phyloP scores from a whole-genome alignment of 2,329 filamentous ascomycete species.

The Diplocarpon rosae region DNA sequence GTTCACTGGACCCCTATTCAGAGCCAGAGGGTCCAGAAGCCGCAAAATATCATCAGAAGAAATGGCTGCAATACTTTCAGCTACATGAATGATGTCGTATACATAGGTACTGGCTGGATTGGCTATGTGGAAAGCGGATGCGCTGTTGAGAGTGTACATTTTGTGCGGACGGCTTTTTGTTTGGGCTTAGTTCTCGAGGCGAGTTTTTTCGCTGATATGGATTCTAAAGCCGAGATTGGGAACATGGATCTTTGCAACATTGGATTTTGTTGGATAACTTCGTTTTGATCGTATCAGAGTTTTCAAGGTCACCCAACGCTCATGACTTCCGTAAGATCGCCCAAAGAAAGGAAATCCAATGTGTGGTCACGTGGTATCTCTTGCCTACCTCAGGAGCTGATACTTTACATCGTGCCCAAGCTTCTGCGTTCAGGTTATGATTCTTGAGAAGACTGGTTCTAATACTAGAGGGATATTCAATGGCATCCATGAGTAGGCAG shows the following conservation, averaged over 20 bases:
- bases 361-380: no score
- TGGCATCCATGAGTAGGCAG: no score
- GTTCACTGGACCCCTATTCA: conserved; percentile 40
- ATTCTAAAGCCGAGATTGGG: not conserved
- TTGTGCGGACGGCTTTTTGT: conserved; percentile 6
- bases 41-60: conserved; percentile 61
- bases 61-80: conserved; percentile 34
- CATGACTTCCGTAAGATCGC: no score
- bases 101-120: conserved; percentile 30
- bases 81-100: conserved; percentile 31
- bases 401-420: no score
- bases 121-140: conserved; percentile 20
- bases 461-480: no score
- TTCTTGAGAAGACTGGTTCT: no score
- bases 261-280: not conserved
- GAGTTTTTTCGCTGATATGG: not conserved
- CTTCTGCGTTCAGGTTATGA: no score
- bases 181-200: not conserved
- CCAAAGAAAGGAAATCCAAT: no score
- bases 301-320: no score
- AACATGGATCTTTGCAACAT: not conserved
- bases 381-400: no score
- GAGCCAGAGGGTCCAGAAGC: conserved; percentile 47
- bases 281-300: not conserved
- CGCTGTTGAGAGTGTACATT: conserved; percentile 25